phyloP scores from a whole-genome alignment of 1,284 basidiomycete species.

The Boletus mariae region DNA sequence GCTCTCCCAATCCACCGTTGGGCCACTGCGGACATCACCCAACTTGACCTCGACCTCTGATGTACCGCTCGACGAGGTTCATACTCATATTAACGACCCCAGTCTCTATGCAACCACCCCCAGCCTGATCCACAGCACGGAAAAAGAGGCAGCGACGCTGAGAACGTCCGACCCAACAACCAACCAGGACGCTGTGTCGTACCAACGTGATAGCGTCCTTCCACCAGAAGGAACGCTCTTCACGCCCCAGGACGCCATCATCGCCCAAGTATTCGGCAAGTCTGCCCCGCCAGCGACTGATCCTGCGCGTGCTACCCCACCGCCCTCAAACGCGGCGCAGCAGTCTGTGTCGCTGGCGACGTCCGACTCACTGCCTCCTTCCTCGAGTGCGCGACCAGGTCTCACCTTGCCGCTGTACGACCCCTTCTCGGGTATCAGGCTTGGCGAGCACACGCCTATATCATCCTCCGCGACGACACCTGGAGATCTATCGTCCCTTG shows the following conservation, averaged over 20 bases:
- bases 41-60: constrained; percentile 22
- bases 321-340: constrained; percentile 6
- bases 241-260: constrained; percentile 61
- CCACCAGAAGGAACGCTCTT: constrained; percentile 25
- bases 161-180: constrained; percentile 11
- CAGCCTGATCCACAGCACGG: constrained; percentile 19
- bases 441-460: constrained; percentile 20
- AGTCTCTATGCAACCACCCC: constrained; percentile 18
- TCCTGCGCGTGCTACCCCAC: not conserved
- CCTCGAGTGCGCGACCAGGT: not conserved
- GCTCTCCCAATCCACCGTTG: constrained; percentile 19
- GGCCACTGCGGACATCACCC: constrained; percentile 7
- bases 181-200: constrained; percentile 2
- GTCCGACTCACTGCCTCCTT: constrained; percentile 13
- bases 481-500: constrained; percentile 1
- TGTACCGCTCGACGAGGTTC: constrained; percentile 22
- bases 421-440: constrained; percentile 24
- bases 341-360: constrained; percentile 12
- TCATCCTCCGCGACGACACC: constrained; percentile 7
- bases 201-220: not conserved
- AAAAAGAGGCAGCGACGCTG: constrained; percentile 11
- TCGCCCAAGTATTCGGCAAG: constrained; percentile 47
- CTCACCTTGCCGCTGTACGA: constrained; percentile 25
- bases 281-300: constrained; percentile 7
- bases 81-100: constrained; percentile 24